Evolutionary conservation across 2,329 filamentous ascomycete genomes (phyloP).

Genomic region (Hortaea sp.): DNA sequence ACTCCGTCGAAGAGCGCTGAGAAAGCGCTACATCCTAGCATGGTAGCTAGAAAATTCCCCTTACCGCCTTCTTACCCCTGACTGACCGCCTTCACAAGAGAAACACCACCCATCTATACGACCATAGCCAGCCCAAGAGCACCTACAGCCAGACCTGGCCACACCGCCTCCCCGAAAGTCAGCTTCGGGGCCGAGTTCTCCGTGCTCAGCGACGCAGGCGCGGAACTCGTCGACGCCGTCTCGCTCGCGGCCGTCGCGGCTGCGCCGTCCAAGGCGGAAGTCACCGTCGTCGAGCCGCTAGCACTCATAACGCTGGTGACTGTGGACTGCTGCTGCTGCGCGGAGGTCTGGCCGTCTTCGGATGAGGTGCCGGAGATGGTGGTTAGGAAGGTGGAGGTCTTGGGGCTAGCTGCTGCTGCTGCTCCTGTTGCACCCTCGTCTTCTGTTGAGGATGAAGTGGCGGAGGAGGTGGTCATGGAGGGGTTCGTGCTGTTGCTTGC

Average conservation of each 20-base stretch:
- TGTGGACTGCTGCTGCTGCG: neutral
- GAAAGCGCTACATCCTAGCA: neutral
- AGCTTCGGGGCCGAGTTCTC: neutral
- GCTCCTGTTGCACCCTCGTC: neutral
- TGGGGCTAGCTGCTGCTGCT: neutral
- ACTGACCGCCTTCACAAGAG: neutral
- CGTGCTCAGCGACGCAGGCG: neutral
- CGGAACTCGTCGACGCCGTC: neutral
- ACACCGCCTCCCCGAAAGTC: neutral
- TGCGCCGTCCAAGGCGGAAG: neutral
- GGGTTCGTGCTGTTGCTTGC: neutral
- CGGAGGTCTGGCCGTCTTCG: neutral
- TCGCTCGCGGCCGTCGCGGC: neutral
- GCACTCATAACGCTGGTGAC: constrained; percentile 1
- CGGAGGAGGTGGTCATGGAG: neutral
- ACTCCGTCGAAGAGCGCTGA: neutral
- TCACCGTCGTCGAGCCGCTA: neutral
- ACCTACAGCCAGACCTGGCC: neutral
- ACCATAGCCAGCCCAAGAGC: neutral
- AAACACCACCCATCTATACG: neutral
- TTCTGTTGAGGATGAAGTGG: neutral
- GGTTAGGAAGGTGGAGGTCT: constrained; percentile 1
- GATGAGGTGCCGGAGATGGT: neutral
- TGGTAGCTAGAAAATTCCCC: neutral
- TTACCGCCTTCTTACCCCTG: neutral